phyloP scores from a whole-genome alignment of 2,329 filamentous ascomycete genomes.

The Nigrospora oryzae region DNA sequence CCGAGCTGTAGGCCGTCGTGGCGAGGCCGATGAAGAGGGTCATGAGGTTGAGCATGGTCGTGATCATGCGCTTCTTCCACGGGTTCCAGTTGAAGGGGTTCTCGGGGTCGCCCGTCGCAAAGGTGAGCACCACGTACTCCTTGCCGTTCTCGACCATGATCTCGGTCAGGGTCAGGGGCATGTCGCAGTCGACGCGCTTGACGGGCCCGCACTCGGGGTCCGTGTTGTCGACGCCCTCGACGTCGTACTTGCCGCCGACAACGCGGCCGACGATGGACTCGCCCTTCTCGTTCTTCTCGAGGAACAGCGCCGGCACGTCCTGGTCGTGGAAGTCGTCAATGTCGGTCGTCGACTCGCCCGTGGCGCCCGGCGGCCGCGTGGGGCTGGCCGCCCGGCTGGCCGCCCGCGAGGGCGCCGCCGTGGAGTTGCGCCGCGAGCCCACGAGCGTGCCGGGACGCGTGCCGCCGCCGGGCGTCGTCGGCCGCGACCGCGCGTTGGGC shows the following conservation, averaged over 20 bases:
- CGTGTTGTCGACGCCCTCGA: conserved; percentile 21
- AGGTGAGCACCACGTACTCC: conserved; percentile 35
- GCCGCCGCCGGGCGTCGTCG: not conserved
- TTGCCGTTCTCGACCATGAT: conserved; percentile 30
- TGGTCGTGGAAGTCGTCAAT: not conserved
- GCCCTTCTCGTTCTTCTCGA: conserved; percentile 7
- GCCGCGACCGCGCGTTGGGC: not conserved
- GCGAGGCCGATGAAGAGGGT: conserved; percentile 44
- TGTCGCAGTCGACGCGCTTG: conserved; percentile 34
- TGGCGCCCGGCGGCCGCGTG: not conserved
- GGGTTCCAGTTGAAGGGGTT: conserved; percentile 44
- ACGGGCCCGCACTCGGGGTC: conserved; percentile 24
- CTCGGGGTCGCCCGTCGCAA: conserved; percentile 33
- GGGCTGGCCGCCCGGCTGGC: not conserved
- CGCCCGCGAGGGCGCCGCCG: not conserved
- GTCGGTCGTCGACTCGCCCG: not conserved
- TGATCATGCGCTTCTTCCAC: conserved; percentile 34
- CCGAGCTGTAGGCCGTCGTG: conserved; percentile 43
- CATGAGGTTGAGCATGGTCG: conserved; percentile 38
- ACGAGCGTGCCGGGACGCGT: not conserved
- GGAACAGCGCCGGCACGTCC: not conserved
- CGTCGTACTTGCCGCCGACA: conserved; percentile 26
- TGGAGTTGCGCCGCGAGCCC: not conserved
- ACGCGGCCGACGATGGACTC: conserved; percentile 20
- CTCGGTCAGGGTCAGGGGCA: conserved; percentile 38